Percentiles rank a stretch among this genome's conserved stretches.
phyloP scores from a whole-genome alignment of 441 rosid genomes.

The Populus tomentosa region DNA sequence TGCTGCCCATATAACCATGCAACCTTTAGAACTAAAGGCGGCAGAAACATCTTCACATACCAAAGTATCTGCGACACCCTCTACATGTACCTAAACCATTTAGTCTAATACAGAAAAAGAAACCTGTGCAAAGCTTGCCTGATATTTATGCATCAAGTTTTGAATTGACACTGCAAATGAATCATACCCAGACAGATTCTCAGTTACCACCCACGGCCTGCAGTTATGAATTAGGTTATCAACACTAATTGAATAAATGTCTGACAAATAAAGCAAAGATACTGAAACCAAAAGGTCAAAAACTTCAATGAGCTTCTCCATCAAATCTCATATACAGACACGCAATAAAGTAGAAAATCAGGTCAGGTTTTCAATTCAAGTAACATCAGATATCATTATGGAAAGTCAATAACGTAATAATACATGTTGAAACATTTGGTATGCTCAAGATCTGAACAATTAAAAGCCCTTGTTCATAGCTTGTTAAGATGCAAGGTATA shows the following conservation, averaged over 20 bases:
- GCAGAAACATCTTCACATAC: background rate
- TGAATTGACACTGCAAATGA: conserved; percentile 5
- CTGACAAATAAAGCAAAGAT: background rate
- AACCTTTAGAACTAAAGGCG: background rate
- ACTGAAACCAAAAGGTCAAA: background rate
- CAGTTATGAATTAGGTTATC: background rate
- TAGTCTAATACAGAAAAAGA: background rate
- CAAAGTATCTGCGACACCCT: background rate
- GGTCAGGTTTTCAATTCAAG: background rate
- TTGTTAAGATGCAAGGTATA: background rate
- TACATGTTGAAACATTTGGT: background rate
- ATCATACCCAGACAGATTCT: conserved; percentile 13
- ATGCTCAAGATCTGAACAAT: background rate
- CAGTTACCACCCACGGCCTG: conserved; percentile 46
- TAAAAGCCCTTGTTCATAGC: background rate
- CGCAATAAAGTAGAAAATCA: background rate
- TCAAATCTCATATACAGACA: background rate
- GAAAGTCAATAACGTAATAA: background rate
- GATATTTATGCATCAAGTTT: conserved; percentile 18
- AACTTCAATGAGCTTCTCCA: background rate
- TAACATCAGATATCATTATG: background rate
- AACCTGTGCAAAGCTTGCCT: conserved; percentile 18
- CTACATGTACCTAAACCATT: background rate
- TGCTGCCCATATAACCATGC: background rate
- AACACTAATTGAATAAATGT: background rate